Evolutionary conservation across 371 early-diverging fungal genomes (phyloP).

Genomic region (Syncephalastrum monosporum): DNA sequence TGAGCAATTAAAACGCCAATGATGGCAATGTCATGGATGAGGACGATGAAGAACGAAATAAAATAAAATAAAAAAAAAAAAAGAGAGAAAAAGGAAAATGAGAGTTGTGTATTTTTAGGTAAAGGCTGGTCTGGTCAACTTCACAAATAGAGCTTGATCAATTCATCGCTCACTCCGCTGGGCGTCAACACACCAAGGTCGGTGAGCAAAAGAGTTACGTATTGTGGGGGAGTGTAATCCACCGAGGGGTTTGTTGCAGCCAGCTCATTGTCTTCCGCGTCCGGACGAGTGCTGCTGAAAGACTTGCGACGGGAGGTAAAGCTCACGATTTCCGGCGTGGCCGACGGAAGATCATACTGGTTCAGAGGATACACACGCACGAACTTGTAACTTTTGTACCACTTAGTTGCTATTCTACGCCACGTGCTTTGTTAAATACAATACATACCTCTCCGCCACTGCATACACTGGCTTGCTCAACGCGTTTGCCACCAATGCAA

Average conservation of each 20-base stretch:
- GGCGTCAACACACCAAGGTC: slow-evolving; percentile 95
- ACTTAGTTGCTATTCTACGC: not conserved
- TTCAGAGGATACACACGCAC: slow-evolving; percentile 87
- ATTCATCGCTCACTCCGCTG: slow-evolving; percentile 87
- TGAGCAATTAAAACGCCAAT: slow-evolving; percentile 5
- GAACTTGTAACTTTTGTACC: slow-evolving; percentile 83
- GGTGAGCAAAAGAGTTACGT: slow-evolving; percentile 88
- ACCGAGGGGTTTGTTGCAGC: slow-evolving; percentile 73
- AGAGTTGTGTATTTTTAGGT: slow-evolving; percentile 6
- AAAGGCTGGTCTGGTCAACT: slow-evolving; percentile 1
- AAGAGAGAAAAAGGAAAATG: slow-evolving; percentile 12
- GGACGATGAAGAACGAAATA: slow-evolving; percentile 8
- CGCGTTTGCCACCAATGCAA: slow-evolving; percentile 92
- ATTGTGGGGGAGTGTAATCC: slow-evolving; percentile 95
- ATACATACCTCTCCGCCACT: slow-evolving; percentile 85
- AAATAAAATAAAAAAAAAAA: slow-evolving; percentile 7
- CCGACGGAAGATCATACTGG: slow-evolving; percentile 80
- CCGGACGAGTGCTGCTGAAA: slow-evolving; percentile 21
- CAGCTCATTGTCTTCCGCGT: slow-evolving; percentile 41
- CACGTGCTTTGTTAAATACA: slow-evolving; percentile 1
- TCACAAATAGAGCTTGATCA: slow-evolving; percentile 82
- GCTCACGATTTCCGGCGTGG: slow-evolving; percentile 64
- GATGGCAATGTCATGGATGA: slow-evolving; percentile 5
- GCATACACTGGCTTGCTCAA: slow-evolving; percentile 94
- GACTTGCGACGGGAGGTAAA: slow-evolving; percentile 49